Evolutionary conservation across 2,329 filamentous ascomycete species (phyloP), one percentile per base, ranked within the genome.

Genomic region (Exophiala spinifera): DNA sequence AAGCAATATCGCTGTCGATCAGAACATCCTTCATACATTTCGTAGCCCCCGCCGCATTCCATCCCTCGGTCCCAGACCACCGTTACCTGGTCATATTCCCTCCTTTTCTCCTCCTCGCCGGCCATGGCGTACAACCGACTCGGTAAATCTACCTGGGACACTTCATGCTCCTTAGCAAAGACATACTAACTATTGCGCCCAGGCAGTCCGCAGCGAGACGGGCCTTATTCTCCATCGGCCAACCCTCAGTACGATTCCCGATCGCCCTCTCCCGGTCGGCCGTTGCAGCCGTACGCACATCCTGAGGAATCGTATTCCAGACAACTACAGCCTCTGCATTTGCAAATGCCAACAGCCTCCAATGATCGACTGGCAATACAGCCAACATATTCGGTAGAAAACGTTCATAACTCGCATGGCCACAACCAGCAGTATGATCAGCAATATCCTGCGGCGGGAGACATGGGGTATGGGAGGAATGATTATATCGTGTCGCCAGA

Each of bases 401-500:
- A 87, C 67, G 80, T 89, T 36, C 72, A 78, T 46, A 79, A 79
- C 63, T 83, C 83, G 13, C 86, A 82, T 65, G 79, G 82, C 15
- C 81, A 84, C 65, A 80, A 81, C 65, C 79, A 85, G 62, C 75
- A 76, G 51, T 64, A 83, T 67, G 81, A 84, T 58, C 60, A 74
- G 72, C 52, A 60, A 31, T 70, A 70, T 43, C 70, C 77, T 57
- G 40, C 45, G 3, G 46, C 34, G 11, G 57, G 50, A 36, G 57
- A 60, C 28, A 34, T 57, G 19, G 49, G 57, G 13, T 80, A 82
- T 60, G 76, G 79, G 39, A 78, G 77, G 57, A 77, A 78, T 54
- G 87, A 91, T 52, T 91, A 94, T 69, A 78, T 84, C 3, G 74
- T 96, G 57, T 85, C 90, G 66, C 91, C 92, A 8, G 86, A 95